phyloP scores from a whole-genome alignment of 768 basidiomycete genomes.

The Agaricus sinodeliciosus region DNA sequence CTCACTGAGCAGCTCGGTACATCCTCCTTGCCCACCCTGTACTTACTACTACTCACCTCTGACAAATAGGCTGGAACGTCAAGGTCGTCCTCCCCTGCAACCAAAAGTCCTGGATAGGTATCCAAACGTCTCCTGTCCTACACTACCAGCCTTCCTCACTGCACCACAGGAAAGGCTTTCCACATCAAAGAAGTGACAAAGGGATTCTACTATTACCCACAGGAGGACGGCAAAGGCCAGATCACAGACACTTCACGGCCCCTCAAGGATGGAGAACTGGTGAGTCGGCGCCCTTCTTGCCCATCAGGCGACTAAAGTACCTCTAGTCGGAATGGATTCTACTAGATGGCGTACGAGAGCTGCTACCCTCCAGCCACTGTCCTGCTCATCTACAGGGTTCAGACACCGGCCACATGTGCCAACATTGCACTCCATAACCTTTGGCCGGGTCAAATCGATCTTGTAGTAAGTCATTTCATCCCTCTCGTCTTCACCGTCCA shows the following conservation, averaged over 20 bases:
- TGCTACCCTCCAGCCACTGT: not conserved
- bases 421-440: slow-evolving; percentile 90
- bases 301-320: not conserved
- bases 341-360: slow-evolving; percentile 62
- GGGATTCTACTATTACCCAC: slow-evolving; percentile 76
- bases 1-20: slow-evolving; percentile 55
- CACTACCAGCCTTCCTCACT: not conserved
- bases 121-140: slow-evolving; percentile 11
- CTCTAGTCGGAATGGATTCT: slow-evolving; percentile 81
- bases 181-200: slow-evolving; percentile 68
- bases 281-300: slow-evolving; percentile 16
- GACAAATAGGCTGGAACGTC: slow-evolving; percentile 62
- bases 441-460: slow-evolving; percentile 78
- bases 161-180: slow-evolving; percentile 62
- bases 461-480: slow-evolving; percentile 52
- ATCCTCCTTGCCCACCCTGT: not conserved
- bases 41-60: too few species aligned
- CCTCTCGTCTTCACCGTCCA: not conserved
- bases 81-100: slow-evolving; percentile 74
- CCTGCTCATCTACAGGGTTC: slow-evolving; percentile 5
- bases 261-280: slow-evolving; percentile 68
- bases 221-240: slow-evolving; percentile 65
- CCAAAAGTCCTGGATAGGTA: slow-evolving; percentile 88
- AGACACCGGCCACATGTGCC: slow-evolving; percentile 90
- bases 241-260: slow-evolving; percentile 53